These are phyloP conservation scores for Pythium utonaiense DNA, from an alignment of 352 stramenopile species.

Conservation along the genomic window DNA sequence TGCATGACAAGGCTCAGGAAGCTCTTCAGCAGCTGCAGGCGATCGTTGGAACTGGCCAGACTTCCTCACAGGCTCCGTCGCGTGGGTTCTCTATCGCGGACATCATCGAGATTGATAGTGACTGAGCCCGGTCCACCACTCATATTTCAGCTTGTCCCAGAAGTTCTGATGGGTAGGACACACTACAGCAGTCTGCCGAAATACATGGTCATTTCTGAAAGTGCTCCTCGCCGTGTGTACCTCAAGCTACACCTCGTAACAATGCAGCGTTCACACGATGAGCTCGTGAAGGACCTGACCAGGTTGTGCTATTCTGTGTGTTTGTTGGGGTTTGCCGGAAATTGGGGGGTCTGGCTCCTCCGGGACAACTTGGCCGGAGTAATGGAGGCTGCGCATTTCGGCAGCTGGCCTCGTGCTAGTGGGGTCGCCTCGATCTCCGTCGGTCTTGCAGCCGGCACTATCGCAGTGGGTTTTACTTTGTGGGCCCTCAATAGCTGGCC, in stretches of 20 bases:
- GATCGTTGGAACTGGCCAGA: conserved; percentile 1
- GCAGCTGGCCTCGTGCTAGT: background rate
- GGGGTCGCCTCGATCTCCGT: background rate
- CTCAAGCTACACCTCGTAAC: background rate
- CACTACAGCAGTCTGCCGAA: too few species aligned
- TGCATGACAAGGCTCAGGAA: conserved; percentile 10
- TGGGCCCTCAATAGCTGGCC: background rate
- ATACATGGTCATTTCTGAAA: background rate
- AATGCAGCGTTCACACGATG: background rate
- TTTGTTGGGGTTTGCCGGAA: too few species aligned
- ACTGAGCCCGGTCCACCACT: background rate
- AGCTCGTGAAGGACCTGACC: background rate
- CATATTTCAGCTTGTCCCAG: too few species aligned
- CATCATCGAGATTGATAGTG: conserved; percentile 15
- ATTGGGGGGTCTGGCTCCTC: background rate
- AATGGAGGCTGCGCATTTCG: background rate
- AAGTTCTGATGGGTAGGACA: too few species aligned
- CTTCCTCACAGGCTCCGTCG: background rate
- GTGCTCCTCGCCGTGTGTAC: background rate
- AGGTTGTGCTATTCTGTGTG: background rate
- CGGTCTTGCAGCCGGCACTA: too few species aligned
- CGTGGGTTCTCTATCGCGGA: background rate
- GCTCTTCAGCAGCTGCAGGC: conserved; percentile 3
- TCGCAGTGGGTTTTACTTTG: too few species aligned
- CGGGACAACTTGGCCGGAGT: background rate